Evolutionary conservation across 164 flowering plant genomes (phyloP), one percentile per base, ranked within the genome.

Genomic region (Dillenia turbinata): DNA sequence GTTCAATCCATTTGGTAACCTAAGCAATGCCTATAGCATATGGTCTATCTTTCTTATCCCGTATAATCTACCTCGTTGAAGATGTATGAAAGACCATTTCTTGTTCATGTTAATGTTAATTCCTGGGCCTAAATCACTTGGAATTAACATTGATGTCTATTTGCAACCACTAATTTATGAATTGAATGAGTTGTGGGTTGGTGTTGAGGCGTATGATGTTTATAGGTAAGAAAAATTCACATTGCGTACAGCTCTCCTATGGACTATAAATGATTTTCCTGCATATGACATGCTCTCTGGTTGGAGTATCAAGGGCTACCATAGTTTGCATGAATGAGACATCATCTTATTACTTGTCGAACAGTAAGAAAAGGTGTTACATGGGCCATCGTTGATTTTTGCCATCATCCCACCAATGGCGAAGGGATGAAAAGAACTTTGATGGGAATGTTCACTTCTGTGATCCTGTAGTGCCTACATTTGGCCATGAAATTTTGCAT

Each of bases 221-320:
- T 9, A 19, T 56, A 40, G 2, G 10, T 1, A 9, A 40, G 59
- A 40, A 9, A 57, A 15, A 8, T 44, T 57, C 44, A 57, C 3
- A 0, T 57, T 57, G 6, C 5, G 49, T 1, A 49, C 48, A 8
- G 2, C 44, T 9, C 6, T 57, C 2, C 19, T 57, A 0, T 57
- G 49, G 22, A 57, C 49, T 8, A 57, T 57, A 9, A 57, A 45
- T 15, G 60, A 57, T 44, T 57, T 57, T 22, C 60, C 60, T n/a
- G 49, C 49, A 9, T 57, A 57, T 4, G 59, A 33, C 3, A 55
- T 12, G 43, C 14, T 64, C 1, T 47, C 61, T 7, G 67, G 61
- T 5, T 64, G 16, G 19, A 56, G 54, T 56, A 26, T 40, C 15
- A 56, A 64, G 26, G 67, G n/a, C n/a, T n/a, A 55, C 15, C 5